Evolutionary conservation across 2,329 filamentous ascomycete genomes (phyloP), one percentile per base, ranked within the genome.

Genomic region (Pezicula rhizophila): DNA sequence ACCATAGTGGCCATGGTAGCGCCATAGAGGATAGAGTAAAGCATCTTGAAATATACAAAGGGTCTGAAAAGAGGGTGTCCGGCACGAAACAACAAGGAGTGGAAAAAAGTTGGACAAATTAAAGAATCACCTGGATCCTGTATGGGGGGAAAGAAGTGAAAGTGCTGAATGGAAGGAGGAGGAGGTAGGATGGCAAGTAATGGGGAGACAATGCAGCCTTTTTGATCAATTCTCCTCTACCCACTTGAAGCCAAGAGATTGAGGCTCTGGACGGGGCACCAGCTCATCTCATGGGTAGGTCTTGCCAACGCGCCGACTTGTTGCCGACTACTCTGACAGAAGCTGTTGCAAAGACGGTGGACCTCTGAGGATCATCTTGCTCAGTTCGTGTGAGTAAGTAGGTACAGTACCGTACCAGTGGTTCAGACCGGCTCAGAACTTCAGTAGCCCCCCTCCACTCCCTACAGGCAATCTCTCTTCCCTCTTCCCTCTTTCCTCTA

Each of bases 1-100:
- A 61, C 64, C 14, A 73, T 48, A 39, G 50, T 71, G 52, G 55
- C 64, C 62, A 51, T 34, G 64, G 66, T 47, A 69, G 56, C 44
- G 65, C 52, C 49, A 41, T 47, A 51, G 17, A 55, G 42, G 57
- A 61, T 61, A 51, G 63, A 60, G 42, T 65, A 68, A 57, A 61
- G 58, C 68, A 72, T 72, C 25, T 59, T 70, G 61, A 51, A 33
- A 51, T 47, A 53, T 53, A 45, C 55, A 46, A 52, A 55, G 44
- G 49, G 15, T 20, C 20, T 23, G 23, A 23, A 42, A 31, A 31
- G 28, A 25, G 11, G 54, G 57, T 62, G 55, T 54, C 60, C 60
- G 62, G 66, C 64, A 66, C 64, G 56, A 61, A 58, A 59, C 58
- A 10, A 12, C 20, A 42, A 42, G 25, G 54, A 57, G 60, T 61